A percentile compares a stretch with the other conserved stretches of the same genome.
These are phyloP conservation scores for Starmerella asiatica DNA, from an alignment of 805 yeast species.

Conservation along the genomic window DNA sequence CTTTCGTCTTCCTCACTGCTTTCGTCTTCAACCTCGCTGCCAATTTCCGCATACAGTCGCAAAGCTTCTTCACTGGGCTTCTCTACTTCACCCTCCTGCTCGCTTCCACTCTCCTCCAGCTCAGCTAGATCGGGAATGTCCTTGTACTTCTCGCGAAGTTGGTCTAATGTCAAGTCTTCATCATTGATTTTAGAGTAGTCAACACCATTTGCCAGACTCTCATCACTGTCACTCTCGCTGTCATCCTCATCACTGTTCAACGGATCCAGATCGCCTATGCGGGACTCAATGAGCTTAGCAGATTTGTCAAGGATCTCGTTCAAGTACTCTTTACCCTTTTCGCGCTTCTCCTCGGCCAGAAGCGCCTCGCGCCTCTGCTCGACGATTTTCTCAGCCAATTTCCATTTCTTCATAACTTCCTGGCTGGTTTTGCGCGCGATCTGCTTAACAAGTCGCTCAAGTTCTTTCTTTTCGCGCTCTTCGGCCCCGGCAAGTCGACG, in stretches of 20 bases:
- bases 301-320: slow-evolving; percentile 83
- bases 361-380: slow-evolving; percentile 56
- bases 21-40: slow-evolving; percentile 7
- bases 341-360: slow-evolving; percentile 57
- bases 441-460: slow-evolving; percentile 52
- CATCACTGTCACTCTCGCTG: slow-evolving; percentile 23
- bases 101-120: slow-evolving; percentile 20
- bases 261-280: slow-evolving; percentile 36
- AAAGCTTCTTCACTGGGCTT: slow-evolving; percentile 10
- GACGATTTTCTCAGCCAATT: slow-evolving; percentile 63
- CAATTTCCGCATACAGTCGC: slow-evolving; percentile 21
- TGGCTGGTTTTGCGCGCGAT: slow-evolving; percentile 71
- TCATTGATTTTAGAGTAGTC: slow-evolving; percentile 30
- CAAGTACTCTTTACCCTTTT: slow-evolving; percentile 74
- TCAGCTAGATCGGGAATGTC: slow-evolving; percentile 24
- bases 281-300: slow-evolving; percentile 78
- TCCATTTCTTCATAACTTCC: slow-evolving; percentile 85
- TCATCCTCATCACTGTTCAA: slow-evolving; percentile 24
- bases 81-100: slow-evolving; percentile 24
- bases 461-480: slow-evolving; percentile 63
- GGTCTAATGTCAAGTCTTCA: slow-evolving; percentile 40
- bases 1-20: slow-evolving; percentile 4
- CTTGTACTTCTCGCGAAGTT: slow-evolving; percentile 44
- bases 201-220: slow-evolving; percentile 21
- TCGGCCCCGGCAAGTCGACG: slow-evolving; percentile 77